These are phyloP conservation scores for Elsinoe fawcettii DNA, from an alignment of 2,329 filamentous ascomycete species.

Conservation along the genomic window DNA sequence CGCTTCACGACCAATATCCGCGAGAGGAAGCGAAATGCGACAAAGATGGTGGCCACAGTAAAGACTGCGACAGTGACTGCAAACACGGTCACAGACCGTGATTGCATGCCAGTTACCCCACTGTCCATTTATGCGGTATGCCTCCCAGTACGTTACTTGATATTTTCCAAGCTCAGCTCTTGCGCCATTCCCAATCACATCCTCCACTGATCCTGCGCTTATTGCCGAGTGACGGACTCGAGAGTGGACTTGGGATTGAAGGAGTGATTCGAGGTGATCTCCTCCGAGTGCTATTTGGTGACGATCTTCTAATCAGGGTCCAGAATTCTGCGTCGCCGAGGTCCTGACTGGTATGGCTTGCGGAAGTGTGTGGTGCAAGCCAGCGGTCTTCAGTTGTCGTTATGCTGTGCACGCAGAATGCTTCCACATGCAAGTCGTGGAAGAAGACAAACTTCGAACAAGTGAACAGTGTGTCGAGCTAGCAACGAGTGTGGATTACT, in stretches of 20 bases:
- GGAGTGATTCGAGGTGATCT: background rate
- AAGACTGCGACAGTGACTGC: slow-evolving; percentile 64
- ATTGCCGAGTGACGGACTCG: background rate
- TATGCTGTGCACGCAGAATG: too few species aligned
- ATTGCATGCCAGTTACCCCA: slow-evolving; percentile 11
- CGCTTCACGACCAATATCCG: slow-evolving; percentile 64
- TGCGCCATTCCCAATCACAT: slow-evolving; percentile 6
- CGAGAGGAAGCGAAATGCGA: slow-evolving; percentile 65
- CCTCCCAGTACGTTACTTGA: background rate
- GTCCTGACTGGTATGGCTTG: background rate
- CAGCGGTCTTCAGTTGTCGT: too few species aligned
- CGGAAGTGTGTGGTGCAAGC: too few species aligned
- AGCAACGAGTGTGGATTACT: background rate
- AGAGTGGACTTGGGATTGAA: background rate
- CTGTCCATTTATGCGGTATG: slow-evolving; percentile 12
- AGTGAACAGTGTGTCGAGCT: slow-evolving; percentile 1
- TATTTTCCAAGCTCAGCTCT: slow-evolving; percentile 11
- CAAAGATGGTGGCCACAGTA: slow-evolving; percentile 63
- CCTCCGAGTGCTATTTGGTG: background rate
- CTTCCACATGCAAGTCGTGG: too few species aligned
- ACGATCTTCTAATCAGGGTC: background rate
- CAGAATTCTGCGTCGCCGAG: background rate
- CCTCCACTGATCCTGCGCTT: slow-evolving; percentile 1
- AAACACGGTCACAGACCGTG: slow-evolving; percentile 47
- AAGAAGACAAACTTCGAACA: background rate